Conservation (phyloP, 2,329 filamentous ascomycete genomes). For the Claviceps monticola region DNA sequence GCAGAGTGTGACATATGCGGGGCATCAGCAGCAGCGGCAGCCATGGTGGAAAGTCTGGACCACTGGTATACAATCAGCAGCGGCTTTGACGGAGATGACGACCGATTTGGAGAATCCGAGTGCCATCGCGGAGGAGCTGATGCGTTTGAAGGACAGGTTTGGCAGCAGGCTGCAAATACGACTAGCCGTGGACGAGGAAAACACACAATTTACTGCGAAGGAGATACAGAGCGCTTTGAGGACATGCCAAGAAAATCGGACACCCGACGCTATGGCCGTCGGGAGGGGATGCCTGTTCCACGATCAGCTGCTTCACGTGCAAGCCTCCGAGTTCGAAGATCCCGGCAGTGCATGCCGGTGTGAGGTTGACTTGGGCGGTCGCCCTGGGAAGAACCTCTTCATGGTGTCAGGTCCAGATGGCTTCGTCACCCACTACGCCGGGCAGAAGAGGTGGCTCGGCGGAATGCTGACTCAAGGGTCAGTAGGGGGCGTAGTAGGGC, state of each 20-base stretch:
- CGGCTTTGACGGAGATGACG: slow-evolving; percentile 10
- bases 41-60: slow-evolving; percentile 14
- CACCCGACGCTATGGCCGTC: not conserved
- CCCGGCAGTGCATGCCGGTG: slow-evolving; percentile 15
- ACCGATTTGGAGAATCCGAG: slow-evolving; percentile 18
- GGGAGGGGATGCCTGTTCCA: slow-evolving; percentile 15
- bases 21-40: not conserved
- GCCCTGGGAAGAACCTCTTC: slow-evolving; percentile 48
- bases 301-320: slow-evolving; percentile 16
- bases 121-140: slow-evolving; percentile 47
- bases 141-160: slow-evolving; percentile 44
- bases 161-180: slow-evolving; percentile 47
- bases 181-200: slow-evolving; percentile 75
- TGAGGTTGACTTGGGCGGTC: slow-evolving; percentile 7
- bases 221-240: slow-evolving; percentile 28
- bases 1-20: slow-evolving; percentile 10
- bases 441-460: slow-evolving; percentile 59
- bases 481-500: slow-evolving; percentile 52
- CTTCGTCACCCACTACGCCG: slow-evolving; percentile 70
- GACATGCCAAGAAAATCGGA: not conserved
- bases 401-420: slow-evolving; percentile 84
- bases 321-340: slow-evolving; percentile 18
- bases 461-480: slow-evolving; percentile 64
- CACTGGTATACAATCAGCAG: slow-evolving; percentile 4
- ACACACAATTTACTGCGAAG: slow-evolving; percentile 44